Evolutionary conservation across 2,329 filamentous ascomycete genomes (phyloP).

Genomic region (Ceratocystis harringtonii): DNA sequence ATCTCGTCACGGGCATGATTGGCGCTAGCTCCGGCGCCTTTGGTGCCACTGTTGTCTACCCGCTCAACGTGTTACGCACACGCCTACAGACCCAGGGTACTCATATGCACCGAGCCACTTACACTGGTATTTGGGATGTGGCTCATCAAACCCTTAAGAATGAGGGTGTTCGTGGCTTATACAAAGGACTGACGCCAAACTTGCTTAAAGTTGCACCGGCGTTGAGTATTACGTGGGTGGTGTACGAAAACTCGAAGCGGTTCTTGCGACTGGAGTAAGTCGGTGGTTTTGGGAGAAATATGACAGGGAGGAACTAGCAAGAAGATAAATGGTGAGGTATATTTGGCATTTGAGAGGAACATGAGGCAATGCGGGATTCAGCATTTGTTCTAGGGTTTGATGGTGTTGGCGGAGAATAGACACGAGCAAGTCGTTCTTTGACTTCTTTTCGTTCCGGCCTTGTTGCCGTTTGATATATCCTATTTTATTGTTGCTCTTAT

Average conservation of each 20-base stretch:
- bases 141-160: slow-evolving; percentile 65
- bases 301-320: not conserved
- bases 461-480: not conserved
- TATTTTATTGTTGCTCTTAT: not conserved
- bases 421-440: slow-evolving; percentile 4
- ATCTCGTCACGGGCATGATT: slow-evolving; percentile 73
- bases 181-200: slow-evolving; percentile 91
- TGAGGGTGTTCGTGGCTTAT: slow-evolving; percentile 74
- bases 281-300: not conserved
- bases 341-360: slow-evolving; percentile 15
- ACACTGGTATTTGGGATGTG: slow-evolving; percentile 83
- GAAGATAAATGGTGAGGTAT: slow-evolving; percentile 12
- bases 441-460: not conserved
- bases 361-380: slow-evolving; percentile 27
- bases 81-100: slow-evolving; percentile 90
- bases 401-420: slow-evolving; percentile 14
- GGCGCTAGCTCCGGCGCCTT: slow-evolving; percentile 84
- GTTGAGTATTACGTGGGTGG: slow-evolving; percentile 86
- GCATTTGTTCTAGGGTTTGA: slow-evolving; percentile 40
- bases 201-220: slow-evolving; percentile 91
- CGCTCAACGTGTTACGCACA: slow-evolving; percentile 83
- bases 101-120: slow-evolving; percentile 75
- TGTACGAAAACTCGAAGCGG: slow-evolving; percentile 81
- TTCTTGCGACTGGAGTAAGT: slow-evolving; percentile 40
- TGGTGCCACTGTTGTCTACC: slow-evolving; percentile 87